These are phyloP conservation scores for Wickerhamiella azymoides DNA, from an alignment of 805 yeast species.

Conservation along the genomic window DNA sequence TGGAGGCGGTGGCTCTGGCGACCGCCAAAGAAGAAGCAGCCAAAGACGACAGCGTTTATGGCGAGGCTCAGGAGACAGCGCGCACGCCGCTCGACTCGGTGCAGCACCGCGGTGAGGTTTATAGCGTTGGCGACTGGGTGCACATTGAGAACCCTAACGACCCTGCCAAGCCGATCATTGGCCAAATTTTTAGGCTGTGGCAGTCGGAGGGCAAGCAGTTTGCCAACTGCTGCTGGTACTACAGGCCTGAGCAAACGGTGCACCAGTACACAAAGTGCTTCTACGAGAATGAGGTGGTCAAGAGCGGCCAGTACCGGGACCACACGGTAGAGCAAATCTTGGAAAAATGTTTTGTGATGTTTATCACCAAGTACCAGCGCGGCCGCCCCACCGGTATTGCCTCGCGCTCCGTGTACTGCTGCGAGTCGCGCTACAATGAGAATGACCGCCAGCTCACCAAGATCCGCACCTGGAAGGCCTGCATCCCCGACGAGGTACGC, in stretches of 20 bases:
- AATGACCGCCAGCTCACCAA: slow-evolving; percentile 80
- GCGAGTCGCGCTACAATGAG: slow-evolving; percentile 91
- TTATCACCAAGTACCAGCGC: slow-evolving; percentile 84
- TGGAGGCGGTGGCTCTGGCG: slow-evolving; percentile 48
- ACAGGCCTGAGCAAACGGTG: slow-evolving; percentile 94
- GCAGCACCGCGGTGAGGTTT: slow-evolving; percentile 54
- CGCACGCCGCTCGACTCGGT: slow-evolving; percentile 72
- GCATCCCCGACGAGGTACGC: slow-evolving; percentile 92
- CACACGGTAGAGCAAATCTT: slow-evolving; percentile 78
- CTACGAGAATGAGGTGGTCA: slow-evolving; percentile 88
- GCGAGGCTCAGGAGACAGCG: slow-evolving; percentile 37
- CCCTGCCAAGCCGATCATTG: slow-evolving; percentile 77
- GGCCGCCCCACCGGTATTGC: slow-evolving; percentile 80
- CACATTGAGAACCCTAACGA: slow-evolving; percentile 78
- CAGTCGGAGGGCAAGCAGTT: slow-evolving; percentile 65
- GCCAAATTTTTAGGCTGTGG: slow-evolving; percentile 91
- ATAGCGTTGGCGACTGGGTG: slow-evolving; percentile 91
- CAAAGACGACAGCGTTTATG: slow-evolving; percentile 69
- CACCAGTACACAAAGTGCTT: slow-evolving; percentile 82
- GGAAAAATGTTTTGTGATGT: slow-evolving; percentile 90
- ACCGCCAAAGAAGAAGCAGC: slow-evolving; percentile 53
- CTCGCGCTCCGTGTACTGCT: slow-evolving; percentile 60
- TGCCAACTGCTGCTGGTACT: slow-evolving; percentile 95
- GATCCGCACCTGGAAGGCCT: slow-evolving; percentile 96
- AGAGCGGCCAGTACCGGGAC: slow-evolving; percentile 92